These are phyloP conservation scores for Pharnaceum exiguum DNA, from an alignment of 148 eudicot species.

Conservation along the genomic window DNA sequence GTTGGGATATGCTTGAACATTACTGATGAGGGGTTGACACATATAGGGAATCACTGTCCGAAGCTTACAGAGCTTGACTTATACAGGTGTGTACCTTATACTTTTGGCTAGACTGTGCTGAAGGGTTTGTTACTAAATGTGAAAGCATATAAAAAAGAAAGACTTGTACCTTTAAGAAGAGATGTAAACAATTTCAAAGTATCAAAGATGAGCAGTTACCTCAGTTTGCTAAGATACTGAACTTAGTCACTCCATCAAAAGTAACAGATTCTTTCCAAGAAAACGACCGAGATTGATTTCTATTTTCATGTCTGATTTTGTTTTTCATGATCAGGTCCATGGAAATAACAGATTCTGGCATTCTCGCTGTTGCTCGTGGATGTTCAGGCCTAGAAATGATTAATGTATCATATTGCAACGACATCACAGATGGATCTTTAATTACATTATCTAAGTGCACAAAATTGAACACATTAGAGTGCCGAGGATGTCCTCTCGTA, in stretches of 20 bases:
- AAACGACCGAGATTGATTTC: no score
- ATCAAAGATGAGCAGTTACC: no score
- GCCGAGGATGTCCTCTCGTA: conserved; percentile 77
- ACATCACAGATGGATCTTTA: conserved; percentile 62
- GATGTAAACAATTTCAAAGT: no score
- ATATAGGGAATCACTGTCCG: conserved; percentile 61
- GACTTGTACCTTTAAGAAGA: background rate
- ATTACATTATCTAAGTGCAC: conserved; percentile 68
- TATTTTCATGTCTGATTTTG: background rate
- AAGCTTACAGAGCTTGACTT: conserved; percentile 83
- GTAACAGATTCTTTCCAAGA: no score
- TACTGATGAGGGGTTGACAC: conserved; percentile 62
- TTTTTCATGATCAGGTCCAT: conserved; percentile 47
- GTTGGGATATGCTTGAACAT: conserved; percentile 82
- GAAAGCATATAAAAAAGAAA: background rate
- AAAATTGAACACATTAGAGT: conserved; percentile 69
- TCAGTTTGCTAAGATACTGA: no score
- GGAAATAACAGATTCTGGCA: conserved; percentile 70
- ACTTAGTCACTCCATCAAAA: no score
- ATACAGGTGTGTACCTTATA: conserved; percentile 53
- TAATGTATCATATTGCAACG: conserved; percentile 65
- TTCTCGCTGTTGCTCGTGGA: conserved; percentile 63
- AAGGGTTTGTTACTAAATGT: no score
- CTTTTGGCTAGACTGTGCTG: background rate
- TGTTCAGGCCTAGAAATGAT: conserved; percentile 69